Evolutionary conservation across 1,284 basidiomycete species (phyloP).

Genomic region (Cryptococcus sp.): DNA sequence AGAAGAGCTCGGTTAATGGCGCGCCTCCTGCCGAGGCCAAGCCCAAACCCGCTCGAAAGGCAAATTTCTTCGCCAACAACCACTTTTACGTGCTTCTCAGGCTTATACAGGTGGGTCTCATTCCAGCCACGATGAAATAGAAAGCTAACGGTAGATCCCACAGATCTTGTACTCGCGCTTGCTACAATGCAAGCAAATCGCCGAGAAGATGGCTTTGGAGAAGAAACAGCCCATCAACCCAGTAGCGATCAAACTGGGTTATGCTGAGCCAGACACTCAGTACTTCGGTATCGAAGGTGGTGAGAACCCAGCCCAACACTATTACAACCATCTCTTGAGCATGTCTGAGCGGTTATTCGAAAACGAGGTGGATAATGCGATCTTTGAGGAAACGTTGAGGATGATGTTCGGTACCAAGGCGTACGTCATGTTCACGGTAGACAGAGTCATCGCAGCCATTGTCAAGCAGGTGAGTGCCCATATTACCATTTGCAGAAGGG

Average conservation of each 20-base stretch:
- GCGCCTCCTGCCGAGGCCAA: conserved; percentile 17
- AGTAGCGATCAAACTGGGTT: conserved; percentile 63
- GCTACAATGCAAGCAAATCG: conserved; percentile 70
- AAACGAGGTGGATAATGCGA: conserved; percentile 81
- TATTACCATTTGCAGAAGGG: conserved; percentile 8
- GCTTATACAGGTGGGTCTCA: conserved; percentile 70
- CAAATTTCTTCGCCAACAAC: conserved; percentile 84
- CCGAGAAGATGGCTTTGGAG: conserved; percentile 56
- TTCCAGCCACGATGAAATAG: not conserved
- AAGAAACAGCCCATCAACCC: conserved; percentile 58
- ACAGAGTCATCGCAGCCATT: conserved; percentile 83
- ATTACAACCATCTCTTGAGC: conserved; percentile 85
- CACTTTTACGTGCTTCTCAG: conserved; percentile 89
- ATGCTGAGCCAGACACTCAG: conserved; percentile 58
- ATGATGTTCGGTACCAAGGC: conserved; percentile 97
- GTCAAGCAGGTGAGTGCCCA: conserved; percentile 72
- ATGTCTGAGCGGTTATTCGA: conserved; percentile 94
- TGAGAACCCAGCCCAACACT: conserved; percentile 61
- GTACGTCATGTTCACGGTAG: conserved; percentile 89
- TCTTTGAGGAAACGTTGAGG: conserved; percentile 92
- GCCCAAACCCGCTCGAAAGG: conserved; percentile 39
- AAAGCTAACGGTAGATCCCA: not conserved
- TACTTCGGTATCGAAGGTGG: conserved; percentile 52
- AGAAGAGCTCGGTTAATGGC: conserved; percentile 16
- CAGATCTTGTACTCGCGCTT: conserved; percentile 88